A percentile compares a stretch with the other conserved stretches of the same genome.
phyloP scores from a whole-genome alignment of 257 asterid species.

The Leptodermis oblonga region DNA sequence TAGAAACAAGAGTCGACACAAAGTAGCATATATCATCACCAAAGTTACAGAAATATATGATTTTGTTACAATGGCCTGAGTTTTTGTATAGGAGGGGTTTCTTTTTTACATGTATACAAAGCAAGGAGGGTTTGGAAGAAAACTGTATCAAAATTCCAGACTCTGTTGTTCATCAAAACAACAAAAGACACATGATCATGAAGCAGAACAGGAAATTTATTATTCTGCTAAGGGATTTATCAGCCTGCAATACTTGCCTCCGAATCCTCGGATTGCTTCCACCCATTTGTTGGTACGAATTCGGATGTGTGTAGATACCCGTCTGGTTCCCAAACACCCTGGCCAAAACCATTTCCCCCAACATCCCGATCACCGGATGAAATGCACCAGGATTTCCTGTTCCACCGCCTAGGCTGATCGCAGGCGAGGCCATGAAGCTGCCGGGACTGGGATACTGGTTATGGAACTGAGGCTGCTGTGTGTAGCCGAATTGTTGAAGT shows the following conservation, averaged over 20 bases:
- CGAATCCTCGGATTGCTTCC: conserved; percentile 48
- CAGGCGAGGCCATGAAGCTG: conserved; percentile 17
- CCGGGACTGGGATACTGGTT: neutral
- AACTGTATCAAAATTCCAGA: conserved; percentile 25
- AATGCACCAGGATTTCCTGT: conserved; percentile 16
- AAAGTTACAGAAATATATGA: neutral
- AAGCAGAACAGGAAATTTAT: conserved; percentile 61
- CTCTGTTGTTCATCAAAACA: conserved; percentile 30
- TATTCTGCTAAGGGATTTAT: conserved; percentile 55
- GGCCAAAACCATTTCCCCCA: conserved; percentile 57
- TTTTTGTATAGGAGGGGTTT: neutral
- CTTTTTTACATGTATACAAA: conserved; percentile 15
- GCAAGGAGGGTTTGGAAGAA: neutral
- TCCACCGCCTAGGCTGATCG: conserved; percentile 19
- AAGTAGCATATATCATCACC: neutral
- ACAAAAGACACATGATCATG: conserved; percentile 47
- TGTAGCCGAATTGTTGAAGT: conserved; percentile 25
- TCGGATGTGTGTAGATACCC: conserved; percentile 42
- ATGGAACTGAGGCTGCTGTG: conserved; percentile 20
- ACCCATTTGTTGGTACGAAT: conserved; percentile 36
- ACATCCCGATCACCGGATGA: conserved; percentile 52
- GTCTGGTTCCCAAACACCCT: conserved; percentile 52
- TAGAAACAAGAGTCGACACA: too few relatives aligned
- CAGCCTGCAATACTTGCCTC: conserved; percentile 42
- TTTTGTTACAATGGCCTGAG: conserved; percentile 12